Evolutionary conservation across 768 basidiomycete species (phyloP), one percentile per base, ranked within the genome.

Genomic region (Leucosporidium creatinivorum): DNA sequence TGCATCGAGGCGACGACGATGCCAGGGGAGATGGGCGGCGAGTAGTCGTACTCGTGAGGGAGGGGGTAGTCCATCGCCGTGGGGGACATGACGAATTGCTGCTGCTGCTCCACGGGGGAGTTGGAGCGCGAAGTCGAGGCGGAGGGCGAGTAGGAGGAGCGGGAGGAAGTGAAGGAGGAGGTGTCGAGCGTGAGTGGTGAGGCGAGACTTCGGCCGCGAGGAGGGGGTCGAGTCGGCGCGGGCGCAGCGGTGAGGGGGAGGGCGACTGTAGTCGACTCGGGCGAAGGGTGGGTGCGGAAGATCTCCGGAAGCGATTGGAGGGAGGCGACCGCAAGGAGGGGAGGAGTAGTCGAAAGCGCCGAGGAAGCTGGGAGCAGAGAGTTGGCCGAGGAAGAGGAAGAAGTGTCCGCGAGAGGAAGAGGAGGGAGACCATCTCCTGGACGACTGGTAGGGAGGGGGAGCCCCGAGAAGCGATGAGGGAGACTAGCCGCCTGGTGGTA

Each of bases 401-500:
- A 44, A 15, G 50, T 18, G 26, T 9, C 56, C 10, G 3, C 10
- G 4, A 7, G 19, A 28, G 56, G 44, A n/a, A 25, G 13, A 3
- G 60, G 36, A 1, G n/a, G 61, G 6, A 18, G 47, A 7, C 48
- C 19, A 28, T 36, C 15, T 7, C 33, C 33, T 33, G 33, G 33
- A 33, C 33, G 33, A 4, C 5, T 33, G 33, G 33, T 33, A 10
- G 50, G 57, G 61, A 1, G 52, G 30, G 47, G 12, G 17, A 3
- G 69, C 19, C 6, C 50, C 23, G 50, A 51, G 50, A 51, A 51
- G 50, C 50, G 50, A 51, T 51, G 50, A 70, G 51, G 55, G 48
- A 44, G 0, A 60, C 10, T 12, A 44, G 39, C 39, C 39, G 39
- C 39, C 15, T 44, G 39, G 39, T 44, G 39, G 39, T 44, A 44